Percentiles rank a stretch among this genome's conserved stretches.
Evolutionary conservation across 2,329 filamentous ascomycete species (phyloP).

Genomic region (Tolypocladium ovalisporum): DNA sequence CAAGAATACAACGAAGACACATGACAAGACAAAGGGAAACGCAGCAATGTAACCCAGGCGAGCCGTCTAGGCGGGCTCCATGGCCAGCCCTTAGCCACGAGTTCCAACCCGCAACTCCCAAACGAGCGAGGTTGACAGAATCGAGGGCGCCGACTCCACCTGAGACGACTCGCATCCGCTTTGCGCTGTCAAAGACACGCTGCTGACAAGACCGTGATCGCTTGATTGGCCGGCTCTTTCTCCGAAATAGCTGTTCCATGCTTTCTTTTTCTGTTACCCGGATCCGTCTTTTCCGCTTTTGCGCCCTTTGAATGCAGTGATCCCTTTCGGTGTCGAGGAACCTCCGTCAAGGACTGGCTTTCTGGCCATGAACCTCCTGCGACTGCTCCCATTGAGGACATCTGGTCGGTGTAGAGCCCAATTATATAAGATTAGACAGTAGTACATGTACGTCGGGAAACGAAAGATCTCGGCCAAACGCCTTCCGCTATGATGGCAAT

Average conservation of each 20-base stretch:
- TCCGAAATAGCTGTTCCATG: conserved; percentile 10
- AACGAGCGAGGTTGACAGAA: not conserved
- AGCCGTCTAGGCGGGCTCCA: not conserved
- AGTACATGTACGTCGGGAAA: conserved; percentile 40
- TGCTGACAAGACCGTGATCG: not conserved
- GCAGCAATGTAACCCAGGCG: conserved; percentile 10
- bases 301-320: conserved; percentile 20
- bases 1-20: conserved; percentile 11
- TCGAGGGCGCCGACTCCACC: not conserved
- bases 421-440: conserved; percentile 42
- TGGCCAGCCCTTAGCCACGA: conserved; percentile 4
- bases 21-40: conserved; percentile 19
- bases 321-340: conserved; percentile 15
- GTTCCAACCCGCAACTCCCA: not conserved
- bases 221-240: conserved; percentile 11
- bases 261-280: conserved; percentile 12
- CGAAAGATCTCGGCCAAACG: conserved; percentile 39
- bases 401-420: conserved; percentile 4
- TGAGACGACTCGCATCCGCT: not conserved
- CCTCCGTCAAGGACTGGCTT: conserved; percentile 3
- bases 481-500: conserved; percentile 42
- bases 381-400: conserved; percentile 2
- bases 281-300: conserved; percentile 9
- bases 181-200: not conserved
- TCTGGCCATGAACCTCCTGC: conserved; percentile 3